Percentiles rank a stretch among this genome's conserved stretches.
These are phyloP conservation scores for Epichloe gansuensis DNA, from an alignment of 2,329 filamentous ascomycete species.

Conservation along the genomic window DNA sequence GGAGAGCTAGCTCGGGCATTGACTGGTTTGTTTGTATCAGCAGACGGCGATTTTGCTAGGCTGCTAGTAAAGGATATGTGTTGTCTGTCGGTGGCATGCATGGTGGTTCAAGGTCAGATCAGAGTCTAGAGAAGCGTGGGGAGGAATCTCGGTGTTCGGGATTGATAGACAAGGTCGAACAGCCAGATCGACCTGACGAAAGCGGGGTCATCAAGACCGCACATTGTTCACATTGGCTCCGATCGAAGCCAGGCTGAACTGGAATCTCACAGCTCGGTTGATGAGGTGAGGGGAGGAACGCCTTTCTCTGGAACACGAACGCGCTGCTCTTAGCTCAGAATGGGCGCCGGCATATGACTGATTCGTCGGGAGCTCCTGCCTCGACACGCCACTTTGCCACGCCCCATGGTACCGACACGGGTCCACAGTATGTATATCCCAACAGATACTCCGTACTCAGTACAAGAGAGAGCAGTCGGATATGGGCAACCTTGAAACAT, in stretches of 20 bases:
- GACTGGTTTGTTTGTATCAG: neutral
- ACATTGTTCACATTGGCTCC: neutral
- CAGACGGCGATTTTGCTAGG: neutral
- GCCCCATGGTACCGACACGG: too few relatives aligned
- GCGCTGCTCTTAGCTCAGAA: too few relatives aligned
- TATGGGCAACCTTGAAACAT: too few relatives aligned
- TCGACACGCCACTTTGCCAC: too few relatives aligned
- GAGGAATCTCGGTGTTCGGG: conserved; percentile 11
- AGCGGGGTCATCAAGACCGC: neutral
- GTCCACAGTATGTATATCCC: too few relatives aligned
- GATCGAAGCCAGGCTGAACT: neutral
- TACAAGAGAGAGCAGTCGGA: too few relatives aligned
- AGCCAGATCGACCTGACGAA: neutral
- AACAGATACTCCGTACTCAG: too few relatives aligned
- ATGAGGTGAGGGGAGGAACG: neutral
- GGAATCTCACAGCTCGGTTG: too few relatives aligned
- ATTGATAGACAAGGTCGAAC: conserved; percentile 1
- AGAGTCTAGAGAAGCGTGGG: neutral
- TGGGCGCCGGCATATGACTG: too few relatives aligned
- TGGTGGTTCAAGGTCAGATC: neutral
- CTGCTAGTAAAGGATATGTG: neutral
- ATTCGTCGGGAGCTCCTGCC: too few relatives aligned
- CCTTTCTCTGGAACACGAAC: too few relatives aligned
- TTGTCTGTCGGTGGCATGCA: neutral
- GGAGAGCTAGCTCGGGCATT: neutral